Evolutionary conservation across 108 stramenopile genomes (phyloP).

Genomic region (Conticribra weissflogii): DNA sequence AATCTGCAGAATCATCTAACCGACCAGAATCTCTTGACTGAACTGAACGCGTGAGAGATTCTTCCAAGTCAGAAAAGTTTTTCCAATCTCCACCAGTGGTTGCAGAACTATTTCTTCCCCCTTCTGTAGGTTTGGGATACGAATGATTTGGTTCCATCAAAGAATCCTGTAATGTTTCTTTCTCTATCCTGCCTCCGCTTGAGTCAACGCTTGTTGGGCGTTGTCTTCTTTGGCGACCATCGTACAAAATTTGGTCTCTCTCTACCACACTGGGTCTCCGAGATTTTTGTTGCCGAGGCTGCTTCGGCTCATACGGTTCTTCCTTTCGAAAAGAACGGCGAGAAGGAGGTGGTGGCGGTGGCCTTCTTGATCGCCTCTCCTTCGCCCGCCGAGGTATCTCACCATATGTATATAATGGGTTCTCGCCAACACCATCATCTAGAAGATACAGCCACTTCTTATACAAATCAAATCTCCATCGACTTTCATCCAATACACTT

Average conservation of each 20-base stretch:
- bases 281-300: no score
- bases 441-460: constrained; percentile 76
- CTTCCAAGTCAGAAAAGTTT: constrained; percentile 39
- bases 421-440: constrained; percentile 73
- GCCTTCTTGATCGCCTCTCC: constrained; percentile 19
- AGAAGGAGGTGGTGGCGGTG: neutral
- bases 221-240: no score
- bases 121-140: constrained; percentile 6
- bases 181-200: no score
- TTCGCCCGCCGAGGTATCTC: constrained; percentile 23
- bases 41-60: constrained; percentile 20
- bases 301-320: no score
- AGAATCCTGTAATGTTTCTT: constrained; percentile 3
- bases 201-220: no score
- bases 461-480: constrained; percentile 81
- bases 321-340: no score
- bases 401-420: constrained; percentile 37
- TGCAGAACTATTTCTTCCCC: neutral
- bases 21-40: constrained; percentile 8
- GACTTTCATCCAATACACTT: constrained; percentile 74
- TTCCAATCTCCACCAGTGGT: constrained; percentile 15
- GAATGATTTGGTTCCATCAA: neutral
- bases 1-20: neutral
- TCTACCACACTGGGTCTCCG: no score
- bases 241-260: no score